A percentile compares a stretch with the other conserved stretches of the same genome.
These are phyloP conservation scores for Pezicula carpinea DNA, from an alignment of 2,329 filamentous ascomycete genomes.

Conservation along the genomic window DNA sequence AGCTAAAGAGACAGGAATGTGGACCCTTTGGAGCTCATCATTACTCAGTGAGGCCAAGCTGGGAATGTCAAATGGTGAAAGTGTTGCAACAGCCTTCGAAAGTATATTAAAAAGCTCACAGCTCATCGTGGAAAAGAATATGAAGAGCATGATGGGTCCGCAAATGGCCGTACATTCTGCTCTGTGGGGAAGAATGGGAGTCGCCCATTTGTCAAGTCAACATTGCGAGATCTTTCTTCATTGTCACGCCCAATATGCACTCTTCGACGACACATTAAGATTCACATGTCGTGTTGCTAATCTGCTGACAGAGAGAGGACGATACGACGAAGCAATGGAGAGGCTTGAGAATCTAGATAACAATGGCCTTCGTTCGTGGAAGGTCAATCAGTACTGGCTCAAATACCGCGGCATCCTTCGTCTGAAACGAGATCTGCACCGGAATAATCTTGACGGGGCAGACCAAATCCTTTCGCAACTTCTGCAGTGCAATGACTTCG, in stretches of 20 bases:
- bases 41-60: slow-evolving; percentile 83
- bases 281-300: slow-evolving; percentile 68
- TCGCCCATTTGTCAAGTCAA: slow-evolving; percentile 48
- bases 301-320: slow-evolving; percentile 60
- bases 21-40: slow-evolving; percentile 77
- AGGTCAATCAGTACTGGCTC: slow-evolving; percentile 69
- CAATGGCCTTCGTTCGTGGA: slow-evolving; percentile 65
- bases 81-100: slow-evolving; percentile 62
- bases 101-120: slow-evolving; percentile 79
- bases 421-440: slow-evolving; percentile 57
- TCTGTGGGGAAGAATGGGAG: slow-evolving; percentile 72
- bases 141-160: slow-evolving; percentile 67
- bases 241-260: slow-evolving; percentile 59
- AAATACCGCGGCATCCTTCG: slow-evolving; percentile 64
- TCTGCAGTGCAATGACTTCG: slow-evolving; percentile 31
- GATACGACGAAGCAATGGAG: slow-evolving; percentile 63
- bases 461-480: slow-evolving; percentile 54
- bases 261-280: slow-evolving; percentile 75
- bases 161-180: slow-evolving; percentile 69
- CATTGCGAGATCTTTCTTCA: slow-evolving; percentile 71
- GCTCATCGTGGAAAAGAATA: slow-evolving; percentile 71
- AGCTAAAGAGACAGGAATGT: slow-evolving; percentile 82
- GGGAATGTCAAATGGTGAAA: slow-evolving; percentile 65
- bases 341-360: slow-evolving; percentile 56
- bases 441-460: slow-evolving; percentile 50